phyloP scores from a whole-genome alignment of 2,329 filamentous ascomycete species.

The Annulohypoxylon truncatum region DNA sequence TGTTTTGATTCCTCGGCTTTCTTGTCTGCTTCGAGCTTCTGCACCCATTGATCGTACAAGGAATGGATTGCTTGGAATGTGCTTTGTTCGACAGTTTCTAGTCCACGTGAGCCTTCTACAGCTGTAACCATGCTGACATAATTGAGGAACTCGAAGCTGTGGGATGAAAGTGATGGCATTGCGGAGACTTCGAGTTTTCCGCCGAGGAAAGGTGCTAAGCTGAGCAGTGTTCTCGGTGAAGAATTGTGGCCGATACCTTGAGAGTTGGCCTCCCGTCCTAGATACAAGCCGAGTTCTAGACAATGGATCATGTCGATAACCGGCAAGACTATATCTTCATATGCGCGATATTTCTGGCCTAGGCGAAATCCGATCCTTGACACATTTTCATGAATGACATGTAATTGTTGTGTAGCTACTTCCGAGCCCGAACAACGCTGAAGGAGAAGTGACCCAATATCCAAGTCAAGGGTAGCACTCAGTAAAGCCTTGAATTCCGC shows the following conservation, averaged over 20 bases:
- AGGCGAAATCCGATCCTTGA: slow-evolving; percentile 77
- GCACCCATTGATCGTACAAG: slow-evolving; percentile 85
- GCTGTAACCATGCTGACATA: slow-evolving; percentile 59
- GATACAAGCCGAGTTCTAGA: slow-evolving; percentile 78
- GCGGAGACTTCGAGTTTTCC: slow-evolving; percentile 52
- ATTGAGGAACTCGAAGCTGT: slow-evolving; percentile 62
- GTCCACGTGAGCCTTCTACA: slow-evolving; percentile 59
- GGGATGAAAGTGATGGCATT: slow-evolving; percentile 38
- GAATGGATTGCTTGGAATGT: slow-evolving; percentile 75
- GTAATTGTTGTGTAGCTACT: slow-evolving; percentile 57
- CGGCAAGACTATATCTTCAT: slow-evolving; percentile 86
- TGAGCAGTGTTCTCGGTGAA: slow-evolving; percentile 54
- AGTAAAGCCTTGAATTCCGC: slow-evolving; percentile 85
- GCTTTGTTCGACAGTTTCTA: slow-evolving; percentile 60
- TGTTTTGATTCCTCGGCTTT: slow-evolving; percentile 77
- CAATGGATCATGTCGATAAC: slow-evolving; percentile 83
- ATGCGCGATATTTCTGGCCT: slow-evolving; percentile 75
- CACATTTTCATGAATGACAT: slow-evolving; percentile 68
- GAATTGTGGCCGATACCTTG: slow-evolving; percentile 16
- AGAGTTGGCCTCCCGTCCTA: slow-evolving; percentile 63
- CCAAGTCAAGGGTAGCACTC: slow-evolving; percentile 67
- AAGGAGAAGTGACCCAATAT: slow-evolving; percentile 55
- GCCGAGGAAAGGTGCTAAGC: slow-evolving; percentile 68
- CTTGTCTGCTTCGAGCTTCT: slow-evolving; percentile 79
- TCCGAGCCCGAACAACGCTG: slow-evolving; percentile 50